Evolutionary conservation across 2,329 filamentous ascomycete genomes (phyloP).

Genomic region (Ophiocordyceps camponoti-rufipedis): DNA sequence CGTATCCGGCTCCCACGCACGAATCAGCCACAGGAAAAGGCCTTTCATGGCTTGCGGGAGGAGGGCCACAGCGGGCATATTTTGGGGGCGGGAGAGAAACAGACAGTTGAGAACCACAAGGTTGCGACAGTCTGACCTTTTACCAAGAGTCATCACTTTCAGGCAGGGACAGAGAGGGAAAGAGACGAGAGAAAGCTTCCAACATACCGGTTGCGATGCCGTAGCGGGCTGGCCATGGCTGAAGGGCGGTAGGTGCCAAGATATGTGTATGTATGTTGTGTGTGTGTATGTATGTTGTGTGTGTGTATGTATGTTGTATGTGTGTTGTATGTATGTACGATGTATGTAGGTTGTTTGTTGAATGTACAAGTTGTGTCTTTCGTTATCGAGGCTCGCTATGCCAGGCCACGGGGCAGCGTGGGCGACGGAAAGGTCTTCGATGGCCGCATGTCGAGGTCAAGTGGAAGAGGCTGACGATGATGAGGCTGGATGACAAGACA

Average conservation of each 20-base stretch:
- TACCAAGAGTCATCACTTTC: slow-evolving; percentile 41
- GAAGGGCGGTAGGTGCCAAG: background rate
- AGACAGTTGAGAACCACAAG: slow-evolving; percentile 20
- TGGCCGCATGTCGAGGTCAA: background rate
- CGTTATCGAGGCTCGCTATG: too few relatives aligned
- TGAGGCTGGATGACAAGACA: background rate
- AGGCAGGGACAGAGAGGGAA: slow-evolving; percentile 4
- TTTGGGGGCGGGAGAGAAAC: background rate
- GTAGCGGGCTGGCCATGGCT: background rate
- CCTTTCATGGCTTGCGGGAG: background rate
- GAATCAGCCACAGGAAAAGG: slow-evolving; percentile 1
- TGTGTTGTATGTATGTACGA: too few relatives aligned
- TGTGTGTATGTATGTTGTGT: too few relatives aligned
- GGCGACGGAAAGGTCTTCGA: background rate
- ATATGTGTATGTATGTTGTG: too few relatives aligned
- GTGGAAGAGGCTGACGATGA: background rate
- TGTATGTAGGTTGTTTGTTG: too few relatives aligned
- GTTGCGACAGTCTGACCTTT: slow-evolving; percentile 41
- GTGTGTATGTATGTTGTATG: too few relatives aligned
- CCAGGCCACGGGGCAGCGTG: background rate
- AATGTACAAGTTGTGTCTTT: too few relatives aligned
- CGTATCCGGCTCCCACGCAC: background rate
- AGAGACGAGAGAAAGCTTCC: background rate
- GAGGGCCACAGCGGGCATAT: background rate
- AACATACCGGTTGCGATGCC: background rate